Percentiles rank a stretch among this genome's conserved stretches.
phyloP scores from a whole-genome alignment of 805 yeast species.

The Candida sakaeoensis region DNA sequence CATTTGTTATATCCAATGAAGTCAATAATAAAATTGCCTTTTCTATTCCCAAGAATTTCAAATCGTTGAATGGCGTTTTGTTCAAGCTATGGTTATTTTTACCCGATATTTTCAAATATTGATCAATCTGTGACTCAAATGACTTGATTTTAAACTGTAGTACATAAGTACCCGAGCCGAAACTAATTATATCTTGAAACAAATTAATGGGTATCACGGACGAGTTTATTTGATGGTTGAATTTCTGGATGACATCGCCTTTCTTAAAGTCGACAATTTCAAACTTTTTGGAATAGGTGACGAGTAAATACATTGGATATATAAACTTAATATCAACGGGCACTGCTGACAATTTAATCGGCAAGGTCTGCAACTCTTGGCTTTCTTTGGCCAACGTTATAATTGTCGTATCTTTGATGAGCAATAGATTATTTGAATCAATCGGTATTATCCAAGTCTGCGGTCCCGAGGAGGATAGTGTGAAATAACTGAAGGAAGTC shows the following conservation, averaged over 20 bases:
- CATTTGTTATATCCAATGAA: conserved; percentile 21
- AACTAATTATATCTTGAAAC: conserved; percentile 12
- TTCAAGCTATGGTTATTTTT: conserved; percentile 9
- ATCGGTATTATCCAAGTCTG: conserved; percentile 19
- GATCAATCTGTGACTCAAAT: conserved; percentile 34
- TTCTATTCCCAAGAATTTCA: conserved; percentile 28
- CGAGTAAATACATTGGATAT: conserved; percentile 30
- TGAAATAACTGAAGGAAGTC: conserved; percentile 37
- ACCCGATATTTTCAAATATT: conserved; percentile 25
- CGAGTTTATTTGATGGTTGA: conserved; percentile 29
- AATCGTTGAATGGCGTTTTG: conserved; percentile 26
- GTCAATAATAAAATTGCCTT: conserved; percentile 30
- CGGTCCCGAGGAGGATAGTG: conserved; percentile 30
- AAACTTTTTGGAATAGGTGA: conserved; percentile 26
- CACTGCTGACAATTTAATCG: conserved; percentile 19
- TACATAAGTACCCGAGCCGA: conserved; percentile 29
- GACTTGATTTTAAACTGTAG: conserved; percentile 26
- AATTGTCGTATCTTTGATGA: conserved; percentile 29
- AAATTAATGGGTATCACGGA: conserved; percentile 15
- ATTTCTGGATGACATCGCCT: conserved; percentile 34
- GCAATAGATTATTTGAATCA: conserved; percentile 16
- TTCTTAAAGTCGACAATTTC: conserved; percentile 32
- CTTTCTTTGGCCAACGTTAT: conserved; percentile 8
- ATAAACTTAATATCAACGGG: conserved; percentile 27
- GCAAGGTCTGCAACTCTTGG: conserved; percentile 14